Base-by-base conservation (phyloP, 495 filamentous ascomycete species). In the Penicillium steckii region DNA sequence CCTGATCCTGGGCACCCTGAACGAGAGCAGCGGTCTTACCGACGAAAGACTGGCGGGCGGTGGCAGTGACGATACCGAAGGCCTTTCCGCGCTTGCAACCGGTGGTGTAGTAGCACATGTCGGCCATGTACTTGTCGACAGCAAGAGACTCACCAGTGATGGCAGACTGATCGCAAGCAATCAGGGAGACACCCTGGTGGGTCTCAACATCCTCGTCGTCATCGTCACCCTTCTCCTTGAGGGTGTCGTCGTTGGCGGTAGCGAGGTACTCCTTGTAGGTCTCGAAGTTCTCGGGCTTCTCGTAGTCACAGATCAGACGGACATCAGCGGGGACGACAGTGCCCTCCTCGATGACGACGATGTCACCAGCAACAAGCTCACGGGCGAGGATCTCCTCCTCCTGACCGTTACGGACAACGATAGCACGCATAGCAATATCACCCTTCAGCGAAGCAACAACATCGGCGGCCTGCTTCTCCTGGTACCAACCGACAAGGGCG, bases 381-480 rank as follows among this genome's bases (percentile, higher is more conserved):
- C 88, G 81, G 55, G 88, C 88, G 53, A 87, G 79, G 67, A 91
- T 89, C 52, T 85, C 81, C 61, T 85, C 72, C 70, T 90, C 85
- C 43, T 76, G 70, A 50, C 88, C 87, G 68, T 90, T 78, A 59
- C 88, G 86, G 53, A 90, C 66, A 61, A 89, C 86, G 59, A 75
- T 72, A 46, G 86, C 82, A 68, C 81, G 85, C 85, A 92, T 87
- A 53, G 88, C 88, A 67, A 92, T 92, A 61, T 91, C 87, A 76
- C 88, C 88, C 74, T 90, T 90, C 35, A 92, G 74, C 51, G 76
- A 82, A 49, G 87, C 86, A 53, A 92, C 88, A 60, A 92, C 86
- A 69, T 92, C 88, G 53, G 86, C 88, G 53, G 88, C 88, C 73
- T 90, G 86, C 74, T 90, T 91, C 70, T 92, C 88, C 69, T 92